phyloP scores from a whole-genome alignment of 495 filamentous ascomycete genomes.

The Tricharina praecox region DNA sequence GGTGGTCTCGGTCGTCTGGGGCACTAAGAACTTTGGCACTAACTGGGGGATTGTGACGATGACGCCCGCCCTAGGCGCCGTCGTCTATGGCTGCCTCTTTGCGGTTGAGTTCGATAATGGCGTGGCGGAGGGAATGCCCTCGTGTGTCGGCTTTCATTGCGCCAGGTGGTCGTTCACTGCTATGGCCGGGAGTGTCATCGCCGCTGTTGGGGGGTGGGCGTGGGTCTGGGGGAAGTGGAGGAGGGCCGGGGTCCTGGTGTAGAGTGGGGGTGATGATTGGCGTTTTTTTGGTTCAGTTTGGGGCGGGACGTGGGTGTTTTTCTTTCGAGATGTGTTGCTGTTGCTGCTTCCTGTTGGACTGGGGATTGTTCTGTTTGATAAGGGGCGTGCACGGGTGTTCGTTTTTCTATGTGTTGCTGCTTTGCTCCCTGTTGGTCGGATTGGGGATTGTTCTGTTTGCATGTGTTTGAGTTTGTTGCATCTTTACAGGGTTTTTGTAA shows the following conservation, averaged over 20 bases:
- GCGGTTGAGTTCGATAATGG: slow-evolving; percentile 53
- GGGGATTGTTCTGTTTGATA: too few relatives aligned
- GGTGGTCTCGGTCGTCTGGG: slow-evolving; percentile 87
- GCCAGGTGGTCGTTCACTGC: slow-evolving; percentile 67
- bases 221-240: slow-evolving; percentile 84
- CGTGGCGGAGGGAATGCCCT: slow-evolving; percentile 27
- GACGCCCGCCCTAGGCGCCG: slow-evolving; percentile 69
- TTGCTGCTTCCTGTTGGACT: too few relatives aligned
- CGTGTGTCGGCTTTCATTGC: slow-evolving; percentile 52
- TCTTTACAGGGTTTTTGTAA: too few relatives aligned
- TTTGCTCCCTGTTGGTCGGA: too few relatives aligned
- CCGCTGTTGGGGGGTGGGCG: slow-evolving; percentile 54
- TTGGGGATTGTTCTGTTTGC: too few relatives aligned
- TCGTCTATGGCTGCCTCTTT: slow-evolving; percentile 74
- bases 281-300: too few relatives aligned
- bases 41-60: slow-evolving; percentile 94
- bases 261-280: too few relatives aligned
- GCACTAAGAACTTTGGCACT: slow-evolving; percentile 93
- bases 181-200: slow-evolving; percentile 57
- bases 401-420: too few relatives aligned
- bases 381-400: too few relatives aligned
- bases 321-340: too few relatives aligned
- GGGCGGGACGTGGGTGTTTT: too few relatives aligned
- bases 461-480: too few relatives aligned
- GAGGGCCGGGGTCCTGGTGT: slow-evolving; percentile 62